A percentile compares a stretch with the other conserved stretches of the same genome.
phyloP scores from a whole-genome alignment of 2,329 filamentous ascomycete genomes.

The Torrubiella hemipterigena region DNA sequence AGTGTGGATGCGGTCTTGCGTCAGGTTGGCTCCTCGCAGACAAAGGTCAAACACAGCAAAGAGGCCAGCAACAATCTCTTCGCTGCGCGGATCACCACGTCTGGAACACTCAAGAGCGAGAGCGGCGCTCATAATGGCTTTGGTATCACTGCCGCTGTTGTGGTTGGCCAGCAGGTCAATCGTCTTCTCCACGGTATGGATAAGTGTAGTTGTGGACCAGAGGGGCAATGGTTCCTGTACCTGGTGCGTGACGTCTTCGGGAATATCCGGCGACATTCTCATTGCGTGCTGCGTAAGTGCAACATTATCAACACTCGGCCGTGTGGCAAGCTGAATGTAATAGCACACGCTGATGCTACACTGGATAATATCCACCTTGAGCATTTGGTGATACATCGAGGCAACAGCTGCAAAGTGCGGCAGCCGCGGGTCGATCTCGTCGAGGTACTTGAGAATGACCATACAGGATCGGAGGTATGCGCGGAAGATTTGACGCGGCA shows the following conservation, averaged over 20 bases:
- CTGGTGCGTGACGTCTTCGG: conserved; percentile 21
- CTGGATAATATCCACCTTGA: conserved; percentile 43
- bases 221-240: conserved; percentile 23
- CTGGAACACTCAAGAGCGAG: conserved; percentile 34
- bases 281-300: conserved; percentile 17
- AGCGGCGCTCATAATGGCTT: conserved; percentile 36
- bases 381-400: conserved; percentile 39
- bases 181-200: conserved; percentile 32
- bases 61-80: conserved; percentile 28
- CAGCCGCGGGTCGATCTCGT: conserved; percentile 36
- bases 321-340: conserved; percentile 30
- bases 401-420: conserved; percentile 33
- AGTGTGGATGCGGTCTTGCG: conserved; percentile 20
- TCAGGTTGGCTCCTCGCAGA: conserved; percentile 29
- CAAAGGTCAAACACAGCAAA: conserved; percentile 31
- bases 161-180: conserved; percentile 31
- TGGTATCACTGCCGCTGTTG: conserved; percentile 36
- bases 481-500: conserved; percentile 37
- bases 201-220: conserved; percentile 28
- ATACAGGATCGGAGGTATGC: conserved; percentile 42
- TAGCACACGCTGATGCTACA: conserved; percentile 43
- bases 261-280: conserved; percentile 20
- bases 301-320: conserved; percentile 16
- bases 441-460: conserved; percentile 41
- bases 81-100: conserved; percentile 25